Evolutionary conservation across 306 rosid genomes (phyloP), one percentile per base, ranked within the genome.

Genomic region (Lotus japonicus): DNA sequence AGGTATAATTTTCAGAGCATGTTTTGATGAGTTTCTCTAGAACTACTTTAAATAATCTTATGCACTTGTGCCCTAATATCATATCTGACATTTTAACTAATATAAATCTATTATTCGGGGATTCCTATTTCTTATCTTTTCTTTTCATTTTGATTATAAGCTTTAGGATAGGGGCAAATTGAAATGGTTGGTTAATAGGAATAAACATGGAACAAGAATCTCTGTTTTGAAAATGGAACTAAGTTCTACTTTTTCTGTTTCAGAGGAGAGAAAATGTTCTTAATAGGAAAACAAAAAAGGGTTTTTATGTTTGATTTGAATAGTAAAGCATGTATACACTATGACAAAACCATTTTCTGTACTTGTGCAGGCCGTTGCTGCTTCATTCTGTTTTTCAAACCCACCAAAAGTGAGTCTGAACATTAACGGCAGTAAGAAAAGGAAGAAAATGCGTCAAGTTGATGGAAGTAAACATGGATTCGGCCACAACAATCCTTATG

Each of bases 361-460:
- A 13, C 52, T 57, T 68, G 64, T n/a, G 18, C 85, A 92, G 98
- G 98, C 86, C 12, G 89, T 90, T 50, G 96, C 90, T 21, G 80
- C 82, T 21, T 94, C 98, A 2, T 94, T 94, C 72, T 80, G 98
- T 79, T 90, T 94, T 70, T 75, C 95, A 18, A 88, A 86, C 70
- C 98, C 98, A 7, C 97, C 98, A 0, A 90, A 86, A 83, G 86
- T 94, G 57, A 85, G 60, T 80, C 74, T 94, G 51, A 83, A 87
- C 84, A 73, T 94, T 42, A 92, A 88, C 74, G 90, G 97, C 77
- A 78, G 68, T 65, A 90, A 88, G 80, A 79, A 82, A 64, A 86
- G 88, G 72, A 86, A 83, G 84, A 88, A 77, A 70, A 15, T 11
- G 18, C 87, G 83, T 3, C 83, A 73, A 38, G 83, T 85, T 19